Evolutionary conservation across 1,284 basidiomycete genomes (phyloP), one percentile per base, ranked within the genome.

Genomic region (Melampsora americana): DNA sequence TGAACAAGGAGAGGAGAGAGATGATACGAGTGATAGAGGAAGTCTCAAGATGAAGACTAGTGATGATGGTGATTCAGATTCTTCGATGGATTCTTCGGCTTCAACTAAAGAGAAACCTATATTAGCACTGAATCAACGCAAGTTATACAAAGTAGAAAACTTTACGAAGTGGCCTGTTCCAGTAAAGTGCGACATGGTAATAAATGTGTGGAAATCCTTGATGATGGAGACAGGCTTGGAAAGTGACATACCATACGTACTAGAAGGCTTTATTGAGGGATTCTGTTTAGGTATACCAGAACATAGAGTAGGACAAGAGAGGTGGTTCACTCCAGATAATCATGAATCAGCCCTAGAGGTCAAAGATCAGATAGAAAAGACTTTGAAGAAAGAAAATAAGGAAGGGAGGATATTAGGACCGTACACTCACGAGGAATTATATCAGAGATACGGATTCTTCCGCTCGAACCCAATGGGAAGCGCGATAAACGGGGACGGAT

Each of bases 141-240:
- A 35, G 59, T 12, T 53, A 53, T 39, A 42, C 65, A n/a, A 26
- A 28, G 6, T 18, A 20, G 5, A 5, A 64, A 5, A 12, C 3
- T 5, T 16, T 2, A 11, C 20, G 5, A 1, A 11, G 5, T 68
- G 66, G 66, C 66, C 44, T 2, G 16, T 1, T 0, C 2, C 0
- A 53, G 26, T 68, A 2, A 68, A 14, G 32, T 68, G 66, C 26
- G 46, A 68, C 11, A 53, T 68, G 66, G 53, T 35, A 26, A 11
- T 68, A 12, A 20, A 39, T 1, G 20, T 3, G 14, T 68, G 66
- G 66, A n/a, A 56, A 23, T 12, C 7, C 35, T 28, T 53, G 5
- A 32, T 68, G 11, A 6, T 1, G 5, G 5, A 26, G 16, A 14
- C 46, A 6, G 26, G 26, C 16, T 20, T 68, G 16, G 32, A 16